Conservation (phyloP, 768 basidiomycete genomes). For the Lentinula aciculospora region DNA sequence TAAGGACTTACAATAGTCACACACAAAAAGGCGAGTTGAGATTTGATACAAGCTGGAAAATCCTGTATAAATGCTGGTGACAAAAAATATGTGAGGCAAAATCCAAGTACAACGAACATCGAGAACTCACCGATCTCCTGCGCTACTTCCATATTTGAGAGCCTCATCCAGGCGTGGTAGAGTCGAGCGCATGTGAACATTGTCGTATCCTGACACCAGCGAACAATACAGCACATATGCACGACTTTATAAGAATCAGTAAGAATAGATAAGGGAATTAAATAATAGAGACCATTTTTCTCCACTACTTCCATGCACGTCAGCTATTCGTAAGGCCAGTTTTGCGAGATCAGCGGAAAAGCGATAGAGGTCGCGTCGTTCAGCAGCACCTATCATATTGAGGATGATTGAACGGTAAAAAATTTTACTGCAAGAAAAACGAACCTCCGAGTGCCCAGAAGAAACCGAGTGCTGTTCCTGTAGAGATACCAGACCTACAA, state of each 20-base stretch:
- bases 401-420: background rate
- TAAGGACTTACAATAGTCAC: conserved; percentile 50
- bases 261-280: conserved; percentile 1
- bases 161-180: conserved; percentile 56
- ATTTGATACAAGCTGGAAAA: conserved; percentile 54
- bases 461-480: conserved; percentile 65
- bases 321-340: conserved; percentile 62
- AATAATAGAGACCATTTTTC: conserved; percentile 55
- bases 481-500: conserved; percentile 57
- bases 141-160: conserved; percentile 57
- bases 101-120: background rate
- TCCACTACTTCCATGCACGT: conserved; percentile 52
- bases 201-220: conserved; percentile 65
- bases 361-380: conserved; percentile 56
- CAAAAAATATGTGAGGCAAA: background rate
- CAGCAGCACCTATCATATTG: conserved; percentile 43
- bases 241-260: conserved; percentile 31
- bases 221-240: conserved; percentile 56
- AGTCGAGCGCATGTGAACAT: conserved; percentile 58
- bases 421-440: conserved; percentile 1
- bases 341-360: conserved; percentile 66
- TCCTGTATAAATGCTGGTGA: conserved; percentile 51
- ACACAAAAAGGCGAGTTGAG: conserved; percentile 49
- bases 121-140: conserved; percentile 53
- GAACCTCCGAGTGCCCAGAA: conserved; percentile 66